A percentile compares a stretch with the other conserved stretches of the same genome.
Conservation (phyloP, 2,329 filamentous ascomycete species). For the Kalmusia sp. region DNA sequence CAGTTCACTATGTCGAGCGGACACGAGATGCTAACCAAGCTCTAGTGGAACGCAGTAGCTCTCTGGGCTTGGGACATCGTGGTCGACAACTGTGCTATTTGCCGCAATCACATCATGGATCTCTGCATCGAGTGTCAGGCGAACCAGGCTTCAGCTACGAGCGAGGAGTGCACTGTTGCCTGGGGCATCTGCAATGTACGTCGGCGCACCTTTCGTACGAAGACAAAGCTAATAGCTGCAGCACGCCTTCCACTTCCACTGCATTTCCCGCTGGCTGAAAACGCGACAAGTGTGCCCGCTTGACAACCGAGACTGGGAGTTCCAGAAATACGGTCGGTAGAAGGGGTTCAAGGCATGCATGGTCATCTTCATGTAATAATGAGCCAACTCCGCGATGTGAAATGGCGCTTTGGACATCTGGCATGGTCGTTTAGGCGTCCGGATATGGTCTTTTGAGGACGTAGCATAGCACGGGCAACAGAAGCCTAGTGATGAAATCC, state of each 20-base stretch:
- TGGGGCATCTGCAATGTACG: slow-evolving; percentile 99
- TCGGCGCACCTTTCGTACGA: slow-evolving; percentile 23
- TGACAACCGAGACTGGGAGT: slow-evolving; percentile 99
- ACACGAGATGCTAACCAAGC: slow-evolving; percentile 25
- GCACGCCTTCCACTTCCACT: slow-evolving; percentile 99
- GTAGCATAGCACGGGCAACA: slow-evolving; percentile 6
- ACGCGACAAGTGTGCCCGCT: slow-evolving; percentile 98
- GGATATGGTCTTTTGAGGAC: slow-evolving; percentile 7
- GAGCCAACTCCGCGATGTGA: background rate
- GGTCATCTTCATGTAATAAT: background rate
- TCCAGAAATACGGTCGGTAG: slow-evolving; percentile 92
- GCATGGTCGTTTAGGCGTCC: slow-evolving; percentile 10
- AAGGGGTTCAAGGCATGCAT: slow-evolving; percentile 4
- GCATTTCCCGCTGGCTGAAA: slow-evolving; percentile 98
- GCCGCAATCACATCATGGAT: slow-evolving; percentile 99
- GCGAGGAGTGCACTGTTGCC: slow-evolving; percentile 96
- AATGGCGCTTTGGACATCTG: background rate
- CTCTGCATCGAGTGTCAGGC: slow-evolving; percentile 99
- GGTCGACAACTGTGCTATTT: slow-evolving; percentile 99
- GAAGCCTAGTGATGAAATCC: slow-evolving; percentile 1
- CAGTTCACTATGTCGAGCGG: background rate
- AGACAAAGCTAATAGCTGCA: slow-evolving; percentile 55
- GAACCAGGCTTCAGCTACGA: slow-evolving; percentile 96
- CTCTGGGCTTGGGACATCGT: slow-evolving; percentile 99
- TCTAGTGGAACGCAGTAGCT: slow-evolving; percentile 95